Base-by-base conservation (phyloP, 495 filamentous ascomycete species). In the Saxophila tyrrhenica region DNA sequence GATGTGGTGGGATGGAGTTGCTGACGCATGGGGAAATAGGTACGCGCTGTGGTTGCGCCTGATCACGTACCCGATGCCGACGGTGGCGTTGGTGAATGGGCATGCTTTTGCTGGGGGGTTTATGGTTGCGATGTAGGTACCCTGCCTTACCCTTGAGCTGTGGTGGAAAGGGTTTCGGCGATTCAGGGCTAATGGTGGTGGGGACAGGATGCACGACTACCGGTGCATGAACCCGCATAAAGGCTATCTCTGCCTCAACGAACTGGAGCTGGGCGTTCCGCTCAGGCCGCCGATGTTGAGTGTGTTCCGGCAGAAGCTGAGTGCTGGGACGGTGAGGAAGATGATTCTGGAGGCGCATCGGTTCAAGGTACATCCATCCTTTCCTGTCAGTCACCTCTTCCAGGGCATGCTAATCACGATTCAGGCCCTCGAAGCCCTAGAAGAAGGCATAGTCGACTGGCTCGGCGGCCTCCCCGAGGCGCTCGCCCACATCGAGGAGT, bases 51-150 rank as follows among this genome's bases (percentile, higher is more conserved):
- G 56, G 56, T 21, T 22, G 29, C 45, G 62, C n/a, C 13, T 62
- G 13, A 42, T 60, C 20, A 82, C 77, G 52, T 88, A 83, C 64
- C 84, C 85, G 25, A 89, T 89, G 86, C 86, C 86, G n/a, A 90
- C 86, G 0, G 65, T 91, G 45, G 79, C 83, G 15, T 70, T 89
- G 1, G 47, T 91, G 29, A 87, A 87, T 51, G 86, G 86, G n/a
- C 86, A 91, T 64, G 81, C 81, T 48, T 91, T 89, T 64, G 86
- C 86, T 16, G 86, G 76, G 35, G 86, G 84, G 25, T 69, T 89
- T 56, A 89, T 91, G 83, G 67, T 86, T 7, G 82, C 85, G 47
- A 87, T 89, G 83, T 35, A 35, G 7, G 29, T n/a, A n/a, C n/a
- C n/a, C n/a, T n/a, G n/a, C n/a, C n/a, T n/a, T n/a, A n/a, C n/a